These are phyloP conservation scores for Russula vinacea DNA, from an alignment of 768 basidiomycete species.

Conservation along the genomic window DNA sequence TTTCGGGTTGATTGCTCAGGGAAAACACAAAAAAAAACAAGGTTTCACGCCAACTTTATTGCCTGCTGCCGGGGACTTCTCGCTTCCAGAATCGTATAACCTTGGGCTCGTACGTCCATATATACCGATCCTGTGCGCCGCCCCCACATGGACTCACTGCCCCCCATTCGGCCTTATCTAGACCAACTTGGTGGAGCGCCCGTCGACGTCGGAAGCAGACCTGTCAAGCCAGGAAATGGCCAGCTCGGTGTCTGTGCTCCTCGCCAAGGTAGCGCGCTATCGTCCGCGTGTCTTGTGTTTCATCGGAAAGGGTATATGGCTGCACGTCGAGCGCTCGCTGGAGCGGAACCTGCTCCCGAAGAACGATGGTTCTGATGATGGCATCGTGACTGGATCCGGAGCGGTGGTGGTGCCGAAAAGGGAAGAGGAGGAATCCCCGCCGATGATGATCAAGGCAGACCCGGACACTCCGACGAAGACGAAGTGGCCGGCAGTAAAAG, in stretches of 20 bases:
- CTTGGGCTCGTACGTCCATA: slow-evolving; percentile 58
- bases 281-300: slow-evolving; percentile 72
- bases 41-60: slow-evolving; percentile 57
- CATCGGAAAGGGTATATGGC: slow-evolving; percentile 71
- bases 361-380: neutral
- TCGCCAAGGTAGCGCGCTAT: slow-evolving; percentile 54
- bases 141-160: neutral
- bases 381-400: neutral
- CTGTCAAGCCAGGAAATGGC: slow-evolving; percentile 52
- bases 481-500: slow-evolving; percentile 1
- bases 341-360: neutral
- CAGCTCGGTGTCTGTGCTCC: slow-evolving; percentile 52
- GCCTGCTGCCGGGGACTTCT: slow-evolving; percentile 55
- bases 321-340: slow-evolving; percentile 37
- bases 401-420: neutral
- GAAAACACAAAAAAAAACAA: slow-evolving; percentile 33
- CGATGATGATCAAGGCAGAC: neutral
- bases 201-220: slow-evolving; percentile 61
- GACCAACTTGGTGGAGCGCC: slow-evolving; percentile 75
- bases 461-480: no score
- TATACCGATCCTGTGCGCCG: no score
- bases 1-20: neutral
- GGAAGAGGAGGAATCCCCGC: neutral
- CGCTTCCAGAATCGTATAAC: slow-evolving; percentile 54
- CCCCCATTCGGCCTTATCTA: slow-evolving; percentile 32